Conservation (phyloP, 768 basidiomycete species). For the Leucogyrophana mollusca region DNA sequence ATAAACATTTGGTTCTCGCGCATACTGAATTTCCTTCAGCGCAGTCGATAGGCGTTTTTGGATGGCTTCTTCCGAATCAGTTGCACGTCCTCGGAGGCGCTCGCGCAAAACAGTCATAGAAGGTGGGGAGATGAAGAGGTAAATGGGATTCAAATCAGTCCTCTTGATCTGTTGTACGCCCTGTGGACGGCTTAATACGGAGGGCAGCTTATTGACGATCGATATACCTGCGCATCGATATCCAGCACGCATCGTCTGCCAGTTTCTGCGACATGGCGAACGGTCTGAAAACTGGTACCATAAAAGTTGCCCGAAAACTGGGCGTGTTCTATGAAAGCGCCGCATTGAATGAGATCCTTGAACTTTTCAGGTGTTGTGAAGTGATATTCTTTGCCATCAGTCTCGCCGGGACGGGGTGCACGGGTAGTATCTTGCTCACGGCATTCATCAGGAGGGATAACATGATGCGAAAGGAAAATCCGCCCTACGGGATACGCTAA, state of each 20-base stretch:
- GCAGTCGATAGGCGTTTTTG: constrained; percentile 77
- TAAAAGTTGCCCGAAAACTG: constrained; percentile 92
- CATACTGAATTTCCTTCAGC: constrained; percentile 79
- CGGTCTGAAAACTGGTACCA: constrained; percentile 84
- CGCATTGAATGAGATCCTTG: constrained; percentile 59
- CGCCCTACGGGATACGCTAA: constrained; percentile 85
- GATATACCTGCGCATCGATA: constrained; percentile 86
- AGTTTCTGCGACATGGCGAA: constrained; percentile 60
- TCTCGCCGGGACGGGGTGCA: constrained; percentile 76
- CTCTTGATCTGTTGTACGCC: constrained; percentile 91
- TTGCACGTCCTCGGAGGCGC: constrained; percentile 78
- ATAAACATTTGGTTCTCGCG: constrained; percentile 69
- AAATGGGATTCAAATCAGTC: constrained; percentile 80
- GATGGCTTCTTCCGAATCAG: constrained; percentile 74
- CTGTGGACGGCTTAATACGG: constrained; percentile 37
- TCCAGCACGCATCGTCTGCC: constrained; percentile 90
- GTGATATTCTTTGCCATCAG: constrained; percentile 82
- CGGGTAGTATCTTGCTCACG: constrained; percentile 82
- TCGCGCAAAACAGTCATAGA: constrained; percentile 64
- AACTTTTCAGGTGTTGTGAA: constrained; percentile 78
- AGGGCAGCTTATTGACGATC: background rate
- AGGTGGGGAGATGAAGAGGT: constrained; percentile 91
- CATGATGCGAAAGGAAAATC: constrained; percentile 10
- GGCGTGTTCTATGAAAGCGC: constrained; percentile 91
- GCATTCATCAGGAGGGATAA: background rate